phyloP scores from a whole-genome alignment of 2,329 filamentous ascomycete genomes.

The Tolypocladium ovalisporum region DNA sequence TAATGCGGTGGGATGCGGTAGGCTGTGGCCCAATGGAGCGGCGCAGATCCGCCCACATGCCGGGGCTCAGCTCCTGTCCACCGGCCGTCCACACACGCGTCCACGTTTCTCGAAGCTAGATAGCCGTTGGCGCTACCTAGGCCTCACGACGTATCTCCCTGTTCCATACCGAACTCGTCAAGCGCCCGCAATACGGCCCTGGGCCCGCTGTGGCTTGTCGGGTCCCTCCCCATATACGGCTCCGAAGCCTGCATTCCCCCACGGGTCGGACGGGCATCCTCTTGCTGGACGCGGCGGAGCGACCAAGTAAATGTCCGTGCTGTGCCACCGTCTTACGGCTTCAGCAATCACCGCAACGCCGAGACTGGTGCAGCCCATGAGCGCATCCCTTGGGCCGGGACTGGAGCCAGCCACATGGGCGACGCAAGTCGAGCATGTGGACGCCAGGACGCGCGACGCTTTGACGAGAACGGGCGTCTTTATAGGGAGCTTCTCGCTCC shows the following conservation, averaged over 20 bases:
- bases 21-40: too few relatives aligned
- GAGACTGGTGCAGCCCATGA: background rate
- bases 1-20: too few relatives aligned
- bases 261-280: background rate
- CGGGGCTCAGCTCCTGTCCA: background rate
- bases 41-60: too few relatives aligned
- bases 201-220: background rate
- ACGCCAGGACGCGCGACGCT: background rate
- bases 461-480: background rate
- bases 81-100: background rate
- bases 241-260: background rate
- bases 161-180: background rate
- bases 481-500: background rate
- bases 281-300: background rate
- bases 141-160: too few relatives aligned
- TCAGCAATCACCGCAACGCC: background rate
- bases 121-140: background rate
- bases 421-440: too few relatives aligned
- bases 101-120: background rate
- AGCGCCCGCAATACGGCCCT: background rate
- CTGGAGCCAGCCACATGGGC: background rate
- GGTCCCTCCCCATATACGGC: background rate
- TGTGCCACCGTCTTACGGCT: background rate
- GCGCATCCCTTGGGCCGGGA: background rate
- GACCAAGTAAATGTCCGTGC: background rate